Evolutionary conservation across 2,329 filamentous ascomycete species (phyloP).

Genomic region (Fusarium oligoseptatum): DNA sequence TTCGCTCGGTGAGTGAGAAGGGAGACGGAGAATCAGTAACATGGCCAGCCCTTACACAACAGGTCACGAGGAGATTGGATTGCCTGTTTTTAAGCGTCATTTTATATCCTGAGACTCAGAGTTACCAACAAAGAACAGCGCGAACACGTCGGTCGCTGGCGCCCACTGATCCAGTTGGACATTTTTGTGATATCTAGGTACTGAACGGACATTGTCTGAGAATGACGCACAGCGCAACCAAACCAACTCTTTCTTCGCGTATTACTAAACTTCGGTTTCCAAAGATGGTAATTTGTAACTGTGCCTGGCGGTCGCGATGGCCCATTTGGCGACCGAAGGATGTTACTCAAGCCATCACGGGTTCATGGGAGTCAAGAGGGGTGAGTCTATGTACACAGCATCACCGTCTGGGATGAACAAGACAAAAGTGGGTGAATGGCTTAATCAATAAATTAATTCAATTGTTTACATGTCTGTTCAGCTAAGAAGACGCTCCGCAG

Average conservation of each 20-base stretch:
- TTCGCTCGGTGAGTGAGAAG: background rate
- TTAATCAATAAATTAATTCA: background rate
- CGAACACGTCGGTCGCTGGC: background rate
- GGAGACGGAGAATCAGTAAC: background rate
- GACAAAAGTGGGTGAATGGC: background rate
- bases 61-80: background rate
- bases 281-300: background rate
- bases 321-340: background rate
- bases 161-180: background rate
- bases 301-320: background rate
- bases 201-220: background rate
- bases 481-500: conserved; percentile 5
- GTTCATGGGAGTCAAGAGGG: background rate
- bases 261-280: background rate
- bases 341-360: background rate
- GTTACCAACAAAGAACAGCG: background rate
- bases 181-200: background rate
- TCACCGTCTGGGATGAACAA: background rate
- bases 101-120: background rate
- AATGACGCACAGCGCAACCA: background rate
- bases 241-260: background rate
- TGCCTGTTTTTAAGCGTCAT: background rate
- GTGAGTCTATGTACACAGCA: background rate
- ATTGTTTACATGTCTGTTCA: background rate
- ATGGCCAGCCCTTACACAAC: background rate